phyloP scores from a whole-genome alignment of 2,329 filamentous ascomycete species.

The Penicillium sp. region DNA sequence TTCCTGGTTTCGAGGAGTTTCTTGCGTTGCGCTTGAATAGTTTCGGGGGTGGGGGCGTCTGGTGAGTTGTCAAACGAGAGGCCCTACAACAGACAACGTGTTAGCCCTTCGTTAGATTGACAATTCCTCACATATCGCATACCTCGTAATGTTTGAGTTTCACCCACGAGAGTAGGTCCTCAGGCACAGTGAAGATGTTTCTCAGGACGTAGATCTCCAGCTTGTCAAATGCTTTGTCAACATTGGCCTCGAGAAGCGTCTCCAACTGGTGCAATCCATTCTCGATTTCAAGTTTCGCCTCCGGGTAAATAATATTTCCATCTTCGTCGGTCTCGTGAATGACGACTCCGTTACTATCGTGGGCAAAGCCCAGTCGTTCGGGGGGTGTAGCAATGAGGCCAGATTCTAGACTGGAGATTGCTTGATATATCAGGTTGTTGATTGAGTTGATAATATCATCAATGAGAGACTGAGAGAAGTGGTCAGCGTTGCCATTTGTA shows the following conservation, averaged over 20 bases:
- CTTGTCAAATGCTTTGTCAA: constrained; percentile 83
- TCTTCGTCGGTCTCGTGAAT: constrained; percentile 54
- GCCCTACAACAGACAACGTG: constrained; percentile 31
- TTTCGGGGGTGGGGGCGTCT: constrained; percentile 64
- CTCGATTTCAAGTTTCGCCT: constrained; percentile 75
- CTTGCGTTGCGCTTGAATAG: constrained; percentile 71
- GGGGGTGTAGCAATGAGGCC: constrained; percentile 77
- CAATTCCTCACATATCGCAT: constrained; percentile 16
- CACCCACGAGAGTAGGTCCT: constrained; percentile 76
- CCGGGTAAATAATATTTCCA: constrained; percentile 51
- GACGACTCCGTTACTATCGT: constrained; percentile 51
- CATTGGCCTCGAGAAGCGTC: constrained; percentile 77
- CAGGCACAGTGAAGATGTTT: constrained; percentile 76
- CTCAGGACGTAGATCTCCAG: constrained; percentile 89
- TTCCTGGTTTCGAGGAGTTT: constrained; percentile 79
- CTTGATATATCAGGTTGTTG: constrained; percentile 90
- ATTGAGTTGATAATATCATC: constrained; percentile 98
- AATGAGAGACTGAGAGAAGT: constrained; percentile 71
- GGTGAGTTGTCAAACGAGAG: constrained; percentile 38
- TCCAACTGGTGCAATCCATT: constrained; percentile 84
- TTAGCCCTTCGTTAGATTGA: too few relatives aligned
- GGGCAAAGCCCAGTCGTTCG: constrained; percentile 76
- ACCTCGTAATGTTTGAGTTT: constrained; percentile 84
- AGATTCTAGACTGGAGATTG: constrained; percentile 83
- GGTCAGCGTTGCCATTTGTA: constrained; percentile 17